Percentiles rank a stretch among this genome's conserved stretches.
phyloP scores from a whole-genome alignment of 2,329 filamentous ascomycete genomes.

The Trichophyton verrucosum region DNA sequence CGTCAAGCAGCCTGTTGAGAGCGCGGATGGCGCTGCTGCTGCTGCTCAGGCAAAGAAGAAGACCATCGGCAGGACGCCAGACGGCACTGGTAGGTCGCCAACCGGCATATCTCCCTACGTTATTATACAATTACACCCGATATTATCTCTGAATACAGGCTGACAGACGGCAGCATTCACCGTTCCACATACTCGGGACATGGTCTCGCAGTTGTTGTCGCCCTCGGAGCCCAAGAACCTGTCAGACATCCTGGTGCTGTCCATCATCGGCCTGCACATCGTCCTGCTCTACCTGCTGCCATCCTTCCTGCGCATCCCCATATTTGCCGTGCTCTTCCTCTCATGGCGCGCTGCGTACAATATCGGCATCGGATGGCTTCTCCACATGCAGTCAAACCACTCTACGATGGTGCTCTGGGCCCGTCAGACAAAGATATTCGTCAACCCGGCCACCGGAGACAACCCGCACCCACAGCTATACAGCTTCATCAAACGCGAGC shows the following conservation, averaged over 20 bases:
- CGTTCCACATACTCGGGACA: constrained; percentile 92
- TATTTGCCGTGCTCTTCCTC: constrained; percentile 72
- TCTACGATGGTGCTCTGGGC: constrained; percentile 79
- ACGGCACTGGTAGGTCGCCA: constrained; percentile 64
- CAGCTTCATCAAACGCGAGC: constrained; percentile 69
- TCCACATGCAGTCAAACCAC: constrained; percentile 82
- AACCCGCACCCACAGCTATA: constrained; percentile 77
- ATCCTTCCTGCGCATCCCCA: constrained; percentile 52
- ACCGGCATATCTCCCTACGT: not conserved
- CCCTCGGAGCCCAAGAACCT: constrained; percentile 91
- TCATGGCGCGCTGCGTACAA: constrained; percentile 94
- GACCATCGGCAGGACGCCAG: constrained; percentile 82
- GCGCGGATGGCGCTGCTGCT: constrained; percentile 16
- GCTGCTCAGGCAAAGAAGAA: constrained; percentile 41
- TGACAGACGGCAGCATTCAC: constrained; percentile 60
- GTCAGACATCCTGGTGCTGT: constrained; percentile 69
- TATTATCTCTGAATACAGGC: not conserved
- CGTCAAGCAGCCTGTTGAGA: constrained; percentile 31
- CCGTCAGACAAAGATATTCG: constrained; percentile 72
- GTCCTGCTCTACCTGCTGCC: constrained; percentile 63
- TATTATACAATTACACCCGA: not conserved
- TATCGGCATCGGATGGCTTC: constrained; percentile 77
- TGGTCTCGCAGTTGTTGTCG: constrained; percentile 94
- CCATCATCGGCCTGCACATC: constrained; percentile 64
- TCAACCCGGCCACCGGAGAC: constrained; percentile 63